Evolutionary conservation across 129 eudicot species (phyloP).

Genomic region (Arctium minus): DNA sequence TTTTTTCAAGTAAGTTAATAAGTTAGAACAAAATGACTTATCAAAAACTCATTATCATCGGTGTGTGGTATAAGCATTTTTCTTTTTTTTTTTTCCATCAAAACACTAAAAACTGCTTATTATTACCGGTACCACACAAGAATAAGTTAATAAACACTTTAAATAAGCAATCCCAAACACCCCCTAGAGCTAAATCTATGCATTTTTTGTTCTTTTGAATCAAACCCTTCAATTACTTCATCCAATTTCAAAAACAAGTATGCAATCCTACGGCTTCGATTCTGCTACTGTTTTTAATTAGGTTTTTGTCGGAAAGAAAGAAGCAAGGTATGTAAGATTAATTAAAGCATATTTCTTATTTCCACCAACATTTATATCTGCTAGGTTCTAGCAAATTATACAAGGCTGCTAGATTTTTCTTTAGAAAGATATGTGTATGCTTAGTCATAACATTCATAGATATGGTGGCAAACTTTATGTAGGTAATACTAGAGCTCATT

Average conservation of each 20-base stretch:
- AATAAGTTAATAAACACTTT: too few species aligned
- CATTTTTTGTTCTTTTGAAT: background rate
- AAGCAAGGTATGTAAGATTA: conserved; percentile 58
- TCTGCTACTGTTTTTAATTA: background rate
- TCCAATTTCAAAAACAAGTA: background rate
- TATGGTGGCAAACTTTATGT: conserved; percentile 7
- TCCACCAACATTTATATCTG: background rate
- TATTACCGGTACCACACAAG: too few species aligned
- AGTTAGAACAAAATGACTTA: too few species aligned
- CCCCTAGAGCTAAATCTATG: background rate
- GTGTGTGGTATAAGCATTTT: too few species aligned
- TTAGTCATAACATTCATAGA: background rate
- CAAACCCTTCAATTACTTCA: background rate
- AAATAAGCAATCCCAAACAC: too few species aligned
- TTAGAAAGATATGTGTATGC: background rate
- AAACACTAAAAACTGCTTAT: too few species aligned
- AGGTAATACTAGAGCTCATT: conserved; percentile 92
- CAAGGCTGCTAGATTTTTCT: background rate
- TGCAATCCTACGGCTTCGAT: background rate
- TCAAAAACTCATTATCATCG: too few species aligned
- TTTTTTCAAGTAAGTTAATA: too few species aligned
- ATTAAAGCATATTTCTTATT: conserved; percentile 5
- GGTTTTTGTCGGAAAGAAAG: conserved; percentile 72
- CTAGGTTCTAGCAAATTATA: background rate
- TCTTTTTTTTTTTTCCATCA: too few species aligned